These are phyloP conservation scores for Termitomyces sp. DNA, from an alignment of 768 basidiomycete species.

Conservation along the genomic window DNA sequence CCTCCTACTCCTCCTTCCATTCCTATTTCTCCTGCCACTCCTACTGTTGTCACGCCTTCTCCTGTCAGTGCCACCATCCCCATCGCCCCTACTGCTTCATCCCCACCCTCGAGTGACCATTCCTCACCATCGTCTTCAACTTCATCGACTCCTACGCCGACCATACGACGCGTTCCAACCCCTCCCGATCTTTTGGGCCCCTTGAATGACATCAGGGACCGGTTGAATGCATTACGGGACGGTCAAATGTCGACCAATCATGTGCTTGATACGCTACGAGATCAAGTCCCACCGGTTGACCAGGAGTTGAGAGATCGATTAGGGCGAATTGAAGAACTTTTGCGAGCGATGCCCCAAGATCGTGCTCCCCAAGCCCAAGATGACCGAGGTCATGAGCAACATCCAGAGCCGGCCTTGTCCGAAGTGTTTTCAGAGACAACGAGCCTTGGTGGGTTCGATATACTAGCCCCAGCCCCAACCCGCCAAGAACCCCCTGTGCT, in stretches of 20 bases:
- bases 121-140: slow-evolving; percentile 8
- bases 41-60: slow-evolving; percentile 14
- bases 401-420: slow-evolving; percentile 20
- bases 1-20: slow-evolving; percentile 24
- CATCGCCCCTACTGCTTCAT: not conserved
- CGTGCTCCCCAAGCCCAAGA: slow-evolving; percentile 25
- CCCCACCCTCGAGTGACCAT: slow-evolving; percentile 27
- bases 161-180: slow-evolving; percentile 21
- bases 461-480: slow-evolving; percentile 44
- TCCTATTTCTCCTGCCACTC: not conserved
- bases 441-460: slow-evolving; percentile 22
- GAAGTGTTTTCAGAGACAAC: slow-evolving; percentile 25
- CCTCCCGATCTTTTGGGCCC: slow-evolving; percentile 48
- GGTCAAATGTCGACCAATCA: slow-evolving; percentile 60
- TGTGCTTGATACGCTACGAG: slow-evolving; percentile 59
- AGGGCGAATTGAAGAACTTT: slow-evolving; percentile 42
- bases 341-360: slow-evolving; percentile 36
- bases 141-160: slow-evolving; percentile 34
- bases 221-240: slow-evolving; percentile 56
- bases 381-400: slow-evolving; percentile 15
- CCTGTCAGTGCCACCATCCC: not conserved
- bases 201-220: slow-evolving; percentile 55
- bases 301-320: slow-evolving; percentile 39
- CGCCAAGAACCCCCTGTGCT: slow-evolving; percentile 51
- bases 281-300: slow-evolving; percentile 38